Evolutionary conservation across 768 basidiomycete species (phyloP).

Genomic region (Boletus edulis): DNA sequence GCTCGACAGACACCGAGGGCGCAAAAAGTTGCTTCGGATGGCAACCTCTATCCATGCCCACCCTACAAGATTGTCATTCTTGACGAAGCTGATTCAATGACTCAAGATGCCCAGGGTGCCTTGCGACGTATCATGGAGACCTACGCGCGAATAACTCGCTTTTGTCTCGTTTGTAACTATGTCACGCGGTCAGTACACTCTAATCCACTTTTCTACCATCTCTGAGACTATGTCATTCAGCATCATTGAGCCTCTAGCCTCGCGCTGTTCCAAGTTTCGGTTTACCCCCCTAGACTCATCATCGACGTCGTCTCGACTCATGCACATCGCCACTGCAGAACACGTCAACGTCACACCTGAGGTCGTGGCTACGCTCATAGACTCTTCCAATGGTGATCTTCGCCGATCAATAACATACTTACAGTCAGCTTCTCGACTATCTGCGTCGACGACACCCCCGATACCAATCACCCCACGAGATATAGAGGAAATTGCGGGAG

Average conservation of each 20-base stretch:
- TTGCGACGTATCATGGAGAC: conserved; percentile 99
- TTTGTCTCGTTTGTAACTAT: conserved; percentile 98
- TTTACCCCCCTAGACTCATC: conserved; percentile 87
- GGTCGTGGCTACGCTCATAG: conserved; percentile 73
- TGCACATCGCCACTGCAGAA: conserved; percentile 79
- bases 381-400: conserved; percentile 85
- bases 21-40: conserved; percentile 68
- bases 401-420: conserved; percentile 97
- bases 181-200: conserved; percentile 78
- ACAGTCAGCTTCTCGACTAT: conserved; percentile 90
- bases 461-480: conserved; percentile 71
- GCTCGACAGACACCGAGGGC: conserved; percentile 89
- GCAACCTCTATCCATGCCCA: conserved; percentile 88
- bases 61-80: conserved; percentile 99
- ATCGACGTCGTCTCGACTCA: conserved; percentile 73
- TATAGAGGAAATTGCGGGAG: conserved; percentile 96
- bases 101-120: conserved; percentile 97
- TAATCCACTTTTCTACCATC: not conserved
- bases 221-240: conserved; percentile 39
- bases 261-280: conserved; percentile 98
- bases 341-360: conserved; percentile 52
- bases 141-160: conserved; percentile 95
- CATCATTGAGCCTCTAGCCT: conserved; percentile 97
- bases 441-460: conserved; percentile 69
- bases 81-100: conserved; percentile 99